phyloP scores from a whole-genome alignment of 768 basidiomycete genomes.

The Russula sp. region DNA sequence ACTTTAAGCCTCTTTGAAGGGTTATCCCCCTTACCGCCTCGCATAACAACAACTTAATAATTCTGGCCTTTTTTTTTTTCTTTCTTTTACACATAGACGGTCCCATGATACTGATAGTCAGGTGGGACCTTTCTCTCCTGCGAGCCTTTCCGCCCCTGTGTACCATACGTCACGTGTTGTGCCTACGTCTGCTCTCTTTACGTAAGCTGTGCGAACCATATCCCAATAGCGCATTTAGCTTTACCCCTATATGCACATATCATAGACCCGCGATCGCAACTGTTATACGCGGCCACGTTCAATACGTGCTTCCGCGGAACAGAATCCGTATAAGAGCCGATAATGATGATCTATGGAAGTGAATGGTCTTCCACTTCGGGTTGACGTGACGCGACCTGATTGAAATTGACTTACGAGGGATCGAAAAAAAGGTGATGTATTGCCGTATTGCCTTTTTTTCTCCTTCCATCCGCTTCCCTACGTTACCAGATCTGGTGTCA shows the following conservation, averaged over 20 bases:
- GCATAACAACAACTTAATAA: background rate
- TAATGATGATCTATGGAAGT: conserved; percentile 11
- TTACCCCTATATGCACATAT: conserved; percentile 11
- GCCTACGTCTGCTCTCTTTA: conserved; percentile 4
- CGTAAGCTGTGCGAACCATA: conserved; percentile 7
- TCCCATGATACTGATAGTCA: background rate
- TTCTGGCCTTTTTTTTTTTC: background rate
- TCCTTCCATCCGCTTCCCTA: background rate
- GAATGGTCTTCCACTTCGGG: background rate
- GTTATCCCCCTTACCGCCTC: background rate
- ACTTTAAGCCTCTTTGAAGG: background rate
- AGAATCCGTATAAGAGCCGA: conserved; percentile 3
- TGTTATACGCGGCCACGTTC: conserved; percentile 5
- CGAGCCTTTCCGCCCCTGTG: conserved; percentile 6
- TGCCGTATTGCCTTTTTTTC: background rate
- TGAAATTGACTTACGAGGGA: conserved; percentile 3
- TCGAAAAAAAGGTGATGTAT: background rate
- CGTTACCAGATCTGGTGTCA: background rate
- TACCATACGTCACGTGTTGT: conserved; percentile 16
- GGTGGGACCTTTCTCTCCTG: background rate
- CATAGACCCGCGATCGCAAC: conserved; percentile 7
- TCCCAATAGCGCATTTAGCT: conserved; percentile 13
- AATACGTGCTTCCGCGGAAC: conserved; percentile 1
- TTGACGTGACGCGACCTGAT: conserved; percentile 1
- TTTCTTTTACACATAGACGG: conserved; percentile 5